Percentiles rank a stretch among this genome's conserved stretches.
These are phyloP conservation scores for Paracamarosporium sp. DNA, from an alignment of 2,329 filamentous ascomycete genomes.

Conservation along the genomic window DNA sequence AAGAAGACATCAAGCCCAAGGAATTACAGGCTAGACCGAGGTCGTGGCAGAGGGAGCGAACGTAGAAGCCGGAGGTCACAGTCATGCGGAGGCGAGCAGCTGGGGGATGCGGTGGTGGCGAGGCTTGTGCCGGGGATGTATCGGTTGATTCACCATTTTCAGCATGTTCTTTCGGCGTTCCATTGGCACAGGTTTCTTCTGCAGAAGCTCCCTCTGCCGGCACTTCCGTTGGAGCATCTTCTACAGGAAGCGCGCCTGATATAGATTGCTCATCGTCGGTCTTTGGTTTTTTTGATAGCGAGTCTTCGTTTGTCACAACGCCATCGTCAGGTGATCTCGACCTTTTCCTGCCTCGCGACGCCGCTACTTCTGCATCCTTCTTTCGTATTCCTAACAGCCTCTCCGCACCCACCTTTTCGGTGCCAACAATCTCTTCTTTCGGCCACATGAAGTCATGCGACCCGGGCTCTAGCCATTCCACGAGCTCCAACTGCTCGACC, in stretches of 20 bases:
- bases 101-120: slow-evolving; percentile 53
- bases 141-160: slow-evolving; percentile 4
- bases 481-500: slow-evolving; percentile 76
- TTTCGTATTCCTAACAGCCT: slow-evolving; percentile 60
- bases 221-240: background rate
- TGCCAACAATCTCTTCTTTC: slow-evolving; percentile 74
- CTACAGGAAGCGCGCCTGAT: slow-evolving; percentile 38
- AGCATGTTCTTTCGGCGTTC: background rate
- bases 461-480: slow-evolving; percentile 85
- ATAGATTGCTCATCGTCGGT: slow-evolving; percentile 39
- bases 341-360: slow-evolving; percentile 36
- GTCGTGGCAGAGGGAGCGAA: slow-evolving; percentile 91
- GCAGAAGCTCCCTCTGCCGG: slow-evolving; percentile 5
- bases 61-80: slow-evolving; percentile 95
- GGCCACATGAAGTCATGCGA: slow-evolving; percentile 83
- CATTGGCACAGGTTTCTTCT: slow-evolving; percentile 4
- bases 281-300: slow-evolving; percentile 27
- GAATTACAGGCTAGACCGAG: slow-evolving; percentile 83
- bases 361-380: slow-evolving; percentile 33
- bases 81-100: slow-evolving; percentile 87
- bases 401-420: slow-evolving; percentile 78
- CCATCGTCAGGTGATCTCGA: slow-evolving; percentile 17
- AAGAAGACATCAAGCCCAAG: slow-evolving; percentile 83
- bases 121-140: background rate
- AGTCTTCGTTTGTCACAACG: slow-evolving; percentile 12